phyloP scores from a whole-genome alignment of 768 basidiomycete genomes.

The Lactarius pseudohatsudake region DNA sequence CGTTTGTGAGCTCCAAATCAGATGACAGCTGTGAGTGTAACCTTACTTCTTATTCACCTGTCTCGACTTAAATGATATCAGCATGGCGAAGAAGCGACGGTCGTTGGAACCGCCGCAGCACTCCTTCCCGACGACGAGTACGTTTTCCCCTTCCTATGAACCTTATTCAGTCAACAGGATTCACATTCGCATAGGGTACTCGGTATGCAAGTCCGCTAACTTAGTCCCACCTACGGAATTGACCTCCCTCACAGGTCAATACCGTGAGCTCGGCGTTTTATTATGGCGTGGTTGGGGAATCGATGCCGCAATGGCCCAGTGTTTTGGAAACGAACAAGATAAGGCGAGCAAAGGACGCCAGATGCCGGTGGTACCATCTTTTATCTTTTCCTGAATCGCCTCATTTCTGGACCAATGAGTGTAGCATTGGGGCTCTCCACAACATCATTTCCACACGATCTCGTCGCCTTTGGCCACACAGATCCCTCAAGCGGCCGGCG shows the following conservation, averaged over 20 bases:
- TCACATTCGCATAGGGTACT: constrained; percentile 54
- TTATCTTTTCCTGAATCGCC: background rate
- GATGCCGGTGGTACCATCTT: constrained; percentile 79
- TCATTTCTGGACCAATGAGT: constrained; percentile 3
- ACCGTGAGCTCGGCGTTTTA: constrained; percentile 89
- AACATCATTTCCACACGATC: constrained; percentile 90
- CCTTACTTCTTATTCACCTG: background rate
- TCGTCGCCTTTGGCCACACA: constrained; percentile 93
- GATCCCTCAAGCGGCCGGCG: constrained; percentile 92
- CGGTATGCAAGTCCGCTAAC: constrained; percentile 43
- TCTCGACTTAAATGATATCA: constrained; percentile 35
- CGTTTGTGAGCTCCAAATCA: constrained; percentile 33
- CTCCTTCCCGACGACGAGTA: constrained; percentile 83
- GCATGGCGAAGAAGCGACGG: constrained; percentile 90
- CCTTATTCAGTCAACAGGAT: constrained; percentile 5
- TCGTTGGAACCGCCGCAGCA: constrained; percentile 87
- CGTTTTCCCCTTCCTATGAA: constrained; percentile 33
- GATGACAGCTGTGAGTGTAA: constrained; percentile 76
- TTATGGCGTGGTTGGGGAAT: constrained; percentile 84
- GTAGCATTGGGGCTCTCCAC: constrained; percentile 82
- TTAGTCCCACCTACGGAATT: background rate
- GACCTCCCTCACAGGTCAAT: constrained; percentile 60
- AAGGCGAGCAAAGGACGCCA: constrained; percentile 80
- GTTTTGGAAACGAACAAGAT: constrained; percentile 86
- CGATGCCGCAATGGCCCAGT: constrained; percentile 86